These are phyloP conservation scores for Tremella yokohamensis DNA, from an alignment of 768 basidiomycete species.

Conservation along the genomic window DNA sequence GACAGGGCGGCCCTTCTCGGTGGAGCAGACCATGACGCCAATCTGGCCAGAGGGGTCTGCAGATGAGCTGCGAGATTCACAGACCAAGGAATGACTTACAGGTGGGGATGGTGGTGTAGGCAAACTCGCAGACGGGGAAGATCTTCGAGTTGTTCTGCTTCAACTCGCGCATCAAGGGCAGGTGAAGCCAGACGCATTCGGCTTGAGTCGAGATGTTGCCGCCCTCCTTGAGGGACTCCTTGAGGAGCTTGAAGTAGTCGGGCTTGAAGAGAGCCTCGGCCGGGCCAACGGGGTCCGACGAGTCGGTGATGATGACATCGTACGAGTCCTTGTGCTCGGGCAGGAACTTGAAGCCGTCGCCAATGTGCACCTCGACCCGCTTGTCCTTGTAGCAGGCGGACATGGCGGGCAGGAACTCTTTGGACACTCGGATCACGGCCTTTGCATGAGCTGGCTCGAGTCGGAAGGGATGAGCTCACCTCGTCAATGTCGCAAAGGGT, in stretches of 20 bases:
- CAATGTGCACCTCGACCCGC: constrained; percentile 74
- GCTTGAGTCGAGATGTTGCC: constrained; percentile 94
- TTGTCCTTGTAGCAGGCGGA: constrained; percentile 72
- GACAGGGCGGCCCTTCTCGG: constrained; percentile 65
- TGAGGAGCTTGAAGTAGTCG: constrained; percentile 91
- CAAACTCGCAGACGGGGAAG: constrained; percentile 82
- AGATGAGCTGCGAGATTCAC: constrained; percentile 1
- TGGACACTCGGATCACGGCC: constrained; percentile 94
- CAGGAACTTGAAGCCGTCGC: constrained; percentile 96
- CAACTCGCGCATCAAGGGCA: constrained; percentile 76
- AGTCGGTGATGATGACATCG: constrained; percentile 98
- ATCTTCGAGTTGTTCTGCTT: constrained; percentile 64
- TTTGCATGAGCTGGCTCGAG: constrained; percentile 45
- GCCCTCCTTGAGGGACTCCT: constrained; percentile 81
- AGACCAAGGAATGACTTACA: constrained; percentile 51
- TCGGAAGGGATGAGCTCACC: constrained; percentile 52
- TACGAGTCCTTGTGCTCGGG: constrained; percentile 78
- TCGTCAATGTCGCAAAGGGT: constrained; percentile 98
- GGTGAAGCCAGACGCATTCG: constrained; percentile 92
- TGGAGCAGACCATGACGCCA: constrained; percentile 86
- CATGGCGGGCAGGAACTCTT: constrained; percentile 91
- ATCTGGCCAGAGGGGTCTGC: constrained; percentile 90
- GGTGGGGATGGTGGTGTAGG: constrained; percentile 92
- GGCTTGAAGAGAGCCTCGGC: constrained; percentile 92
- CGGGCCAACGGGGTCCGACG: constrained; percentile 95